Evolutionary conservation across 371 early-diverging fungal genomes (phyloP).

Genomic region (Syncephalastrum monosporum): DNA sequence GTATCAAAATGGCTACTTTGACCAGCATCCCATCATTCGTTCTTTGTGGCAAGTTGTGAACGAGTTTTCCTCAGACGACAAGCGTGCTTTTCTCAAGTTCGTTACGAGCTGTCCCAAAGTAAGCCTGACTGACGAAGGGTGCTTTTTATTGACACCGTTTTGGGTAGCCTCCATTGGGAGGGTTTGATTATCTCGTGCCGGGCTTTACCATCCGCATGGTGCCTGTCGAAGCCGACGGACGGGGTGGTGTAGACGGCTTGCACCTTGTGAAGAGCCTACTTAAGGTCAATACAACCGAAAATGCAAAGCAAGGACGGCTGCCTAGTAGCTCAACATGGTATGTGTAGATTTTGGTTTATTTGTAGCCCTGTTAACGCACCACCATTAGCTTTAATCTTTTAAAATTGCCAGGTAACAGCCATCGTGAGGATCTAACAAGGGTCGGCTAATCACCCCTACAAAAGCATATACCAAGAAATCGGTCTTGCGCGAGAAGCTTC

Average conservation of each 20-base stretch:
- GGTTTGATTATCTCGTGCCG: slow-evolving; percentile 78
- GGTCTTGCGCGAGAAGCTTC: slow-evolving; percentile 49
- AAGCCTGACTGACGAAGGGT: background rate
- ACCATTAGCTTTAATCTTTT: slow-evolving; percentile 78
- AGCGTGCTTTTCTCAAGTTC: slow-evolving; percentile 78
- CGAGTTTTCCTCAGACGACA: slow-evolving; percentile 63
- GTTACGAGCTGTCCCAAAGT: slow-evolving; percentile 82
- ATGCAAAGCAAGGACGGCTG: slow-evolving; percentile 42
- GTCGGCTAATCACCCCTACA: background rate
- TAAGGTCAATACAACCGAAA: slow-evolving; percentile 25
- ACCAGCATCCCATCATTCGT: slow-evolving; percentile 75
- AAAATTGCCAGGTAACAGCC: slow-evolving; percentile 71
- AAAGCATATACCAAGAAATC: slow-evolving; percentile 55
- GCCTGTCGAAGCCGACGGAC: slow-evolving; percentile 20
- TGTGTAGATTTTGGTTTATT: slow-evolving; percentile 2
- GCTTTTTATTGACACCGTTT: background rate
- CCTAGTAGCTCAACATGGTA: slow-evolving; percentile 58
- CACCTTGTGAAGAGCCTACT: slow-evolving; percentile 49
- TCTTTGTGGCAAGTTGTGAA: slow-evolving; percentile 80
- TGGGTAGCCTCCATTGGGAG: slow-evolving; percentile 82
- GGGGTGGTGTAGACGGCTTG: slow-evolving; percentile 11
- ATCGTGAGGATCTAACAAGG: background rate
- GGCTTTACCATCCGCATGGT: slow-evolving; percentile 70
- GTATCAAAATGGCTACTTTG: slow-evolving; percentile 82
- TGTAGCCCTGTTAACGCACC: background rate